Evolutionary conservation across 805 yeast species (phyloP), one percentile per base, ranked within the genome.

Genomic region (Kluyveromyces lactis): DNA sequence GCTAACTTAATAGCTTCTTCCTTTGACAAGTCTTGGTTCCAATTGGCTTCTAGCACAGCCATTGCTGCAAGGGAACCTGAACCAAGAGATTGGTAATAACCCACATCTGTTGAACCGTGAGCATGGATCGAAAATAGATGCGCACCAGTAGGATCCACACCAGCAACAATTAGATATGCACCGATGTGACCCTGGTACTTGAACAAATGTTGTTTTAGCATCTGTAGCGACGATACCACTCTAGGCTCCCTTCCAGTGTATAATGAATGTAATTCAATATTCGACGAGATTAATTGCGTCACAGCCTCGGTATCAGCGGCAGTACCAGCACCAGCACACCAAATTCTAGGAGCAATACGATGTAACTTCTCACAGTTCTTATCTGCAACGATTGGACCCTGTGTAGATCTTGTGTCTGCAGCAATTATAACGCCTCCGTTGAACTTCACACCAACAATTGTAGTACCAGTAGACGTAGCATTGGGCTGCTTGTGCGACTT

Each of bases 261-360:
- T 64, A 87, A 69, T 7, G 94, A 71, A 63, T 90, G 98, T 45
- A 92, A 69, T 64, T 92, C 98, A 48, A 92, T 68, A 60, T 90
- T 89, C 28, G 95, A 85, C 27, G 86, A 77, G 50, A 87, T 87
- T 56, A 92, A 71, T 62, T 87, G 95, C 4, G 98, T 92, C 29
- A 92, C 97, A 79, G 87, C 86, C 62, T 92, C 97, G 10, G 97
- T 92, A 61, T 92, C 98, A 6, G 98, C 97, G 23, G 98, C 98
- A n/a, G 98, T 92, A 63, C 98, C 98, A 3, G 98, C 98, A 55
- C 98, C 98, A 38, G 98, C 98, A 78, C 98, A 90, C 97, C 97
- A 90, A 59, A 89, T 87, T 56, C 73, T 75, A 8, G 97, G 95
- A 5, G 95, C 75, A 48, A 89, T 72, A 51, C 94, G 69, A 66